Base-by-base conservation (phyloP, 768 basidiomycete species). In the Calocera viscosa region DNA sequence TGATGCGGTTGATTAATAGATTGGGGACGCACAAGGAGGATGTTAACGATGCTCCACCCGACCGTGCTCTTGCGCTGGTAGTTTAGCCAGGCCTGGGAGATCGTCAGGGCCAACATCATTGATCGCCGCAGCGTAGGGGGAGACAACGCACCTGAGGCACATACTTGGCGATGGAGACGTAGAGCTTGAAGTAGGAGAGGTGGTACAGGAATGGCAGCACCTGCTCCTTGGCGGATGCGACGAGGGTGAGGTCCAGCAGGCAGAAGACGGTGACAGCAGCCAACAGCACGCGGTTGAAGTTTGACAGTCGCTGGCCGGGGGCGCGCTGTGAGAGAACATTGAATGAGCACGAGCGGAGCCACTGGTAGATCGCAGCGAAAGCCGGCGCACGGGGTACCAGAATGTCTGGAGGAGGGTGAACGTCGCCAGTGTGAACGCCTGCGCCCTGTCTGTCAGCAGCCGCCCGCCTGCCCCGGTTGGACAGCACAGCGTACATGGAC, bases 151-250 rank as follows among this genome's bases (percentile, higher is more conserved):
- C 74, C 68, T 79, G 79, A 1, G 80, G 79, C 3, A 80, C 60
- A 64, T 76, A 78, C 71, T 81, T 81, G 34, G 75, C 70, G 39
- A 75, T 65, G 3, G 76, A 74, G 64, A 77, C 73, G 65, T 72
- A 72, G 16, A 79, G 73, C 68, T 79, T 77, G 68, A 77, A 69
- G 33, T 69, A 71, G 19, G 73, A 73, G 11, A 77, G 69, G 26
- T 73, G 69, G 66, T 76, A 74, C 30, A 72, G 26, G 34, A 72
- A 72, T 66, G 77, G 75, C 22, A 78, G 64, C 8, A 35, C 32
- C n/a, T 63, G 26, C 49, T 69, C 34, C 14, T 38, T 38, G 11
- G 63, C 63, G 24, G 34, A 12, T 17, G 64, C 65, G 11, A 72
- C 71, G 14, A 73, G 49, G 30, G 75, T 67, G 28, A 67, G 68